Evolutionary conservation across 768 basidiomycete species (phyloP).

Genomic region (Clavaria fumosa): DNA sequence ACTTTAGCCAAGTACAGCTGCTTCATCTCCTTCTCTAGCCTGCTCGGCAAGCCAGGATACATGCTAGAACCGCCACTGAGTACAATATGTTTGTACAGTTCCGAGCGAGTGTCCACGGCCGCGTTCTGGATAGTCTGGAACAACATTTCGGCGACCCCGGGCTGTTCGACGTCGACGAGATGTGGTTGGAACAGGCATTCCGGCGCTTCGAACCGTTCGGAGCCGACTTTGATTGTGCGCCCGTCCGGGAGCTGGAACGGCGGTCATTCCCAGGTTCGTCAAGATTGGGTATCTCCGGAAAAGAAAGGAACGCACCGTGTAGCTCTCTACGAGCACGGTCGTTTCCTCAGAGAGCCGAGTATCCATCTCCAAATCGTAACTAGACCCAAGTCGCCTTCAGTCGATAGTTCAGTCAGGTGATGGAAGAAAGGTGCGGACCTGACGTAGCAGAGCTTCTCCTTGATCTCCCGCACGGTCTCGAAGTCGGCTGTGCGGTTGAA

Average conservation of each 20-base stretch:
- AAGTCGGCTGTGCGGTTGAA: constrained; percentile 99
- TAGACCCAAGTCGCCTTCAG: constrained; percentile 21
- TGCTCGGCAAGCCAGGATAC: constrained; percentile 95
- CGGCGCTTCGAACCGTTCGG: constrained; percentile 96
- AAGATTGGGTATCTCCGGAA: neutral
- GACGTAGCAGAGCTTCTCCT: constrained; percentile 97
- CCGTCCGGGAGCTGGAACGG: constrained; percentile 74
- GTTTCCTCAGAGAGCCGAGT: constrained; percentile 90
- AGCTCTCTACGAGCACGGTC: constrained; percentile 89
- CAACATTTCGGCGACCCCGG: constrained; percentile 96
- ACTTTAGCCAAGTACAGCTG: constrained; percentile 94
- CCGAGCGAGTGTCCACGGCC: constrained; percentile 75
- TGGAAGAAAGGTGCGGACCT: constrained; percentile 35
- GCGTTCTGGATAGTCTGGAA: constrained; percentile 91
- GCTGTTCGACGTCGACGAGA: constrained; percentile 92
- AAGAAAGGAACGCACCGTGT: constrained; percentile 48
- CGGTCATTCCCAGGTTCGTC: constrained; percentile 5
- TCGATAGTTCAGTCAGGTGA: neutral
- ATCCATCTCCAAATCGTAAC: constrained; percentile 95
- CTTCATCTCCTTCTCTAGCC: constrained; percentile 99
- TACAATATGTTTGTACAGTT: constrained; percentile 96
- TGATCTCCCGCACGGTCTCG: constrained; percentile 96
- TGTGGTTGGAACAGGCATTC: constrained; percentile 99
- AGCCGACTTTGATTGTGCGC: constrained; percentile 91
- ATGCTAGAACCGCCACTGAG: constrained; percentile 96